These are phyloP conservation scores for Trichoderma koningiopsis DNA, from an alignment of 2,329 filamentous ascomycete species.

Conservation along the genomic window DNA sequence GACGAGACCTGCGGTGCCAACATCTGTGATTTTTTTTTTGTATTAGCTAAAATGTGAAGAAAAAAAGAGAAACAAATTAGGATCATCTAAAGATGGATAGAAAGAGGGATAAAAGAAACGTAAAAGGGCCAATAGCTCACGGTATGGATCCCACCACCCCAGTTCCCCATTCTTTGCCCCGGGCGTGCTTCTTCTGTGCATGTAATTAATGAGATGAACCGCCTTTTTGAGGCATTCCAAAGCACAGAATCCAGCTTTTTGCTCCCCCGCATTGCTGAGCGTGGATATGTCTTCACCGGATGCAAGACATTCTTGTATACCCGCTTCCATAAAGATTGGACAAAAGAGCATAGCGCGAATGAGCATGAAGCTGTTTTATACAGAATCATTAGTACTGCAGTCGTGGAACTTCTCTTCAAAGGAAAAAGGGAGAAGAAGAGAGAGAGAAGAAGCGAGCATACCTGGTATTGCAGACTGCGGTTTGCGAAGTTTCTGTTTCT, in stretches of 20 bases:
- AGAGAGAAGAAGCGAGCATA: not conserved
- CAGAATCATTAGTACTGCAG: not conserved
- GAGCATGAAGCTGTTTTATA: slow-evolving; percentile 24
- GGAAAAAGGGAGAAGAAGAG: not conserved
- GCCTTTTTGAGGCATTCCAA: slow-evolving; percentile 37
- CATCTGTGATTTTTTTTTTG: slow-evolving; percentile 21
- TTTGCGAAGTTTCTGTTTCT: not conserved
- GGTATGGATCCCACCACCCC: slow-evolving; percentile 38
- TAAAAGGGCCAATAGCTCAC: not conserved
- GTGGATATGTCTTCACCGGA: slow-evolving; percentile 11
- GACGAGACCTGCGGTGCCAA: slow-evolving; percentile 29
- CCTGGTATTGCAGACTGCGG: not conserved
- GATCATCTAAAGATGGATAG: too few relatives aligned
- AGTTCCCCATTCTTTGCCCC: slow-evolving; percentile 35
- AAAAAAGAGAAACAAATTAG: not conserved
- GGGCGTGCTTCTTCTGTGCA: slow-evolving; percentile 29
- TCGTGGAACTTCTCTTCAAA: not conserved
- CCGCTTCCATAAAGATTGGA: slow-evolving; percentile 32
- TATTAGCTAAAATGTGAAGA: not conserved
- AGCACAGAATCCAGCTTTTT: slow-evolving; percentile 33
- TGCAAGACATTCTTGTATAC: slow-evolving; percentile 22
- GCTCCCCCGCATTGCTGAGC: slow-evolving; percentile 3
- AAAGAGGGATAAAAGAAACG: not conserved
- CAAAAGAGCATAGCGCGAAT: slow-evolving; percentile 29
- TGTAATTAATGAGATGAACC: slow-evolving; percentile 35